Base-by-base conservation (phyloP, 2,329 filamentous ascomycete species). In the Talaromyces rugulosus region DNA sequence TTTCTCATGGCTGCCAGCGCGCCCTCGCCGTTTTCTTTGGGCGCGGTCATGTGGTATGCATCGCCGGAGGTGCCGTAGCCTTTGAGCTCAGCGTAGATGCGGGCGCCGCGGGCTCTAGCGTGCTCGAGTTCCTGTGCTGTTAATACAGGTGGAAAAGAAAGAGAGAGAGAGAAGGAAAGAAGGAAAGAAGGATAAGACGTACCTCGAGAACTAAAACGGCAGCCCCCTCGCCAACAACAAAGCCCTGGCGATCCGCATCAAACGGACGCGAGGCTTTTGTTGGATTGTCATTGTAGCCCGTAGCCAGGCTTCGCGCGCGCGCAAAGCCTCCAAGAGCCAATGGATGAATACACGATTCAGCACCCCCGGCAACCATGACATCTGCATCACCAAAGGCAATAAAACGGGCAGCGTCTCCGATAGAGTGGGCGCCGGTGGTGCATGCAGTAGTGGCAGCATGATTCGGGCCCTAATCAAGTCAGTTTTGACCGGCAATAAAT, bases 281-380 rank as follows among this genome's bases (percentile, higher is more conserved):
- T 0, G 94, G 92, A 9, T 82, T 75, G 63, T 90, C 80, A 71
- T 97, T 97, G 78, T 87, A 96, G 3, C 82, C 84, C 0, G 91
- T 96, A 6, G 92, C 89, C 40, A 99, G 80, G 58, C 93, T 97
- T 63, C 94, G 86, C 1, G 93, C 92, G 64, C 92, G 85, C 28
- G 92, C 89, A 71, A 99, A 99, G 6, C 94, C 95, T 6, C 93
- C 91, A 67, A 98, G 89, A 1, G 94, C 91, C 51, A 99, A 82
- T 9, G 95, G 95, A 72, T 99, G 94, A 61, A 99, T 94, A 74
- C 95, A 99, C 0, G 94, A 92, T 76, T 99, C 95, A 8, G 94
- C 87, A 31, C 94, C 94, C 50, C 95, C 95, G n/a, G 95, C 92
- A 8, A 99, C 79, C 92, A 99, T 98, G 60, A 98, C 89, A 74